Base-by-base conservation (phyloP, 768 basidiomycete genomes). In the Leucosporidium creatinivorum region DNA sequence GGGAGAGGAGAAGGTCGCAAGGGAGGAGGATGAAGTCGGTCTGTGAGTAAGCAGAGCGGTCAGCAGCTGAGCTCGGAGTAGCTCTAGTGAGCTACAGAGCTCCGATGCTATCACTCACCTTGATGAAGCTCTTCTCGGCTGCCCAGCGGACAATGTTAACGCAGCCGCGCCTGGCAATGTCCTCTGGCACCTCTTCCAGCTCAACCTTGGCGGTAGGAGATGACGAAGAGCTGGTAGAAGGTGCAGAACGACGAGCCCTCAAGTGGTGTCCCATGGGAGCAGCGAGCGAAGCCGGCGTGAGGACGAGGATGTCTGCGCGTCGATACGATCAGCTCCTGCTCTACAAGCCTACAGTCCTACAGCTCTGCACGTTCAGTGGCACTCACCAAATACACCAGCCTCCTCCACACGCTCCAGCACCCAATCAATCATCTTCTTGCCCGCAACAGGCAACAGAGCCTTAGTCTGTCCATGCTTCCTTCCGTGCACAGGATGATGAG, bases 11-110 rank as follows among this genome's bases (percentile, higher is more conserved):
- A 9, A 73, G 52, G 61, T 73, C 72, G 48, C 72, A 73, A 1
- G 72, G 72, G 13, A 65, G 60, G 47, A 73, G 51, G 39, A 73
- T 65, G 31, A 73, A 73, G 55, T 73, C 72, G 60, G 72, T 73
- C 71, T 72, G 58, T n/a, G 10, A 0, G 5, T 6, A 8, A 17
- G 15, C 15, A 3, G 6, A 7, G 18, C 21, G 15, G 44, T 58
- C 3, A 58, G 58, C 39, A 4, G 8, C 39, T 4, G n/a, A 4
- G n/a, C n/a, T n/a, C n/a, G n/a, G n/a, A n/a, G n/a, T n/a, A n/a
- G n/a, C n/a, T n/a, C n/a, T n/a, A n/a, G n/a, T n/a, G n/a, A n/a
- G n/a, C n/a, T n/a, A n/a, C n/a, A n/a, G n/a, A n/a, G n/a, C n/a
- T n/a, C n/a, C n/a, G n/a, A n/a, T 44, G 33, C 33, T 5, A 17